phyloP scores from a whole-genome alignment of 176 grass and related monocot species.

The Aegilops tauschii region DNA sequence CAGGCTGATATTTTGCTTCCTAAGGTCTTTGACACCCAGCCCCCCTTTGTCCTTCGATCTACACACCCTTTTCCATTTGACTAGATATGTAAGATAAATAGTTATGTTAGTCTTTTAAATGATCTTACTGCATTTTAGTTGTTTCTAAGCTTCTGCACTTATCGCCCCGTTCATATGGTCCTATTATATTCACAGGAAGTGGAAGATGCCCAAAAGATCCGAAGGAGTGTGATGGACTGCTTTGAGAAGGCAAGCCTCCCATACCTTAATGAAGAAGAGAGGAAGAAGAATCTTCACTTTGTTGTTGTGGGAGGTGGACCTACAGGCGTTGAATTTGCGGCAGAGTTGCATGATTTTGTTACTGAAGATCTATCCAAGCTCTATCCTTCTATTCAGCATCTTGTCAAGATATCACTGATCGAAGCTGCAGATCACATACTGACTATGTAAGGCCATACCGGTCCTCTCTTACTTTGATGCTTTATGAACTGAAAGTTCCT shows the following conservation, averaged over 20 bases:
- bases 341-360: slow-evolving; percentile 91
- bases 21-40: too few species aligned
- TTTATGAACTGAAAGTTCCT: slow-evolving; percentile 7
- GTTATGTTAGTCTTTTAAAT: neutral
- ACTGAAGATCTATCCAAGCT: slow-evolving; percentile 83
- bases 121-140: neutral
- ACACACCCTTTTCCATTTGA: too few species aligned
- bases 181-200: slow-evolving; percentile 64
- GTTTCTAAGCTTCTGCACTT: neutral
- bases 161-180: neutral
- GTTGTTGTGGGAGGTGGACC: slow-evolving; percentile 93
- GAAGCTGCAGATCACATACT: slow-evolving; percentile 93
- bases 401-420: slow-evolving; percentile 88
- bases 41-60: too few species aligned
- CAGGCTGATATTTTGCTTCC: too few species aligned
- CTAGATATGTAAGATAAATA: neutral
- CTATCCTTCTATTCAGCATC: slow-evolving; percentile 73
- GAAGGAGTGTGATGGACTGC: slow-evolving; percentile 82
- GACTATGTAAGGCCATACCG: slow-evolving; percentile 61
- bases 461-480: neutral
- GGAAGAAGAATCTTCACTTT: slow-evolving; percentile 91
- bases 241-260: slow-evolving; percentile 92
- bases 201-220: slow-evolving; percentile 88
- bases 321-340: slow-evolving; percentile 94
- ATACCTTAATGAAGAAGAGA: slow-evolving; percentile 70